A percentile compares a stretch with the other conserved stretches of the same genome.
phyloP scores from a whole-genome alignment of 2,329 filamentous ascomycete species.

The Bertia moriformis region DNA sequence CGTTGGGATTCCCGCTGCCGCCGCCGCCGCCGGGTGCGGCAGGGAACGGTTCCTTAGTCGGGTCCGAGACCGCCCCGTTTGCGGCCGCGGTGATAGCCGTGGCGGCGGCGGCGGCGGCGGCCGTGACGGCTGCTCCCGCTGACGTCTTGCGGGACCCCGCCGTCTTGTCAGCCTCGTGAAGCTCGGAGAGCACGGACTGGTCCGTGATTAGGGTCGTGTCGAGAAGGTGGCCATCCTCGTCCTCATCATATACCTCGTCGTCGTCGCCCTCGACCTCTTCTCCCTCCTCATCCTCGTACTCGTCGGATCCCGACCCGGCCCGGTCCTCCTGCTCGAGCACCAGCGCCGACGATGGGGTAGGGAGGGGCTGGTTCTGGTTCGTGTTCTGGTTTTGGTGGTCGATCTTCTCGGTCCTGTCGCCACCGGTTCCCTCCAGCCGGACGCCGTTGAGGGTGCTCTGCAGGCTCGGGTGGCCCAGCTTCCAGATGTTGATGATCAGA shows the following conservation, averaged over 20 bases:
- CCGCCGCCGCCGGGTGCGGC: slow-evolving; percentile 20
- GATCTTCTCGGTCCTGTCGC: slow-evolving; percentile 81
- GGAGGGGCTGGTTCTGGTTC: slow-evolving; percentile 20
- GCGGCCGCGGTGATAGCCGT: slow-evolving; percentile 16
- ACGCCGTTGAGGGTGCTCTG: slow-evolving; percentile 86
- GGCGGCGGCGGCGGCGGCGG: slow-evolving; percentile 15
- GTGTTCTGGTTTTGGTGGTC: slow-evolving; percentile 31
- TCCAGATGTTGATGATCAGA: slow-evolving; percentile 95
- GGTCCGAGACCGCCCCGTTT: slow-evolving; percentile 28
- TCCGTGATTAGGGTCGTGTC: slow-evolving; percentile 16
- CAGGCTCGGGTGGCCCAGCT: slow-evolving; percentile 81
- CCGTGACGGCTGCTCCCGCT: too few species aligned
- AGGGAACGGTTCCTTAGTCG: slow-evolving; percentile 29
- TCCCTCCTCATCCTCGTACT: too few species aligned
- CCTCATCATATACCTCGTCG: slow-evolving; percentile 65
- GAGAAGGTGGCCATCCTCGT: slow-evolving; percentile 49
- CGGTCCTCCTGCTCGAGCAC: slow-evolving; percentile 30
- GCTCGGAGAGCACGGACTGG: slow-evolving; percentile 21
- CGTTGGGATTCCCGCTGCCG: too few species aligned
- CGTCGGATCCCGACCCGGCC: slow-evolving; percentile 37
- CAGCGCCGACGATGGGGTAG: slow-evolving; percentile 15
- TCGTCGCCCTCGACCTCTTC: slow-evolving; percentile 52
- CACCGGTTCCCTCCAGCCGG: slow-evolving; percentile 63
- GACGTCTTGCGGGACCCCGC: slow-evolving; percentile 60
- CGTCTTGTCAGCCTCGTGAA: slow-evolving; percentile 44